Base-by-base conservation (phyloP, 164 flowering plant species). In the Nymphaea thermarum region DNA sequence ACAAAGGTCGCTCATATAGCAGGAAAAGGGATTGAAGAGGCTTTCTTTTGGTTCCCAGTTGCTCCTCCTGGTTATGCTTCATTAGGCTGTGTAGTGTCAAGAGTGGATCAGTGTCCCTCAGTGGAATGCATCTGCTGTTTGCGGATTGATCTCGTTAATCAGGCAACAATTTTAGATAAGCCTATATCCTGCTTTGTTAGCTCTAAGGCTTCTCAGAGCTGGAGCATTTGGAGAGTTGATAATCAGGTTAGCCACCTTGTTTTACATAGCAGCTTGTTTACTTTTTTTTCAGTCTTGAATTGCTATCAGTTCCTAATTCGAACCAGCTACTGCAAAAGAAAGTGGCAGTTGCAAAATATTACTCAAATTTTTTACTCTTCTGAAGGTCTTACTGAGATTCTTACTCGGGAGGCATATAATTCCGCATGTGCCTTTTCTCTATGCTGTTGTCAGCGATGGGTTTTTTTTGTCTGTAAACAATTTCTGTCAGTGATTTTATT, bases 61-160 rank as follows among this genome's bases (percentile, higher is more conserved):
- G 93, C 99, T 51, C 98, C 98, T 47, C 91, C 99, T 76, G 99
- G 99, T 72, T 95, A 95, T 85, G 97, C 80, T 72, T 85, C 99
- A 68, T 70, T 95, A 12, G 99, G 99, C 71, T 92, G 98, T 66
- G 66, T 95, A 5, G 98, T 87, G 36, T 79, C 98, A 16, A 85
- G 72, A 74, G 74, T 75, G 65, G 91, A 86, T 75, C 96, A 87
- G 74, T 80, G 86, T 43, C 99, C 99, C 15, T 14, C 41, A 12
- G 10, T 77, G 51, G 89, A 81, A 57, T 82, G 71, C 43, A 71
- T 88, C 77, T 95, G 98, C 77, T 95, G 99, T 74, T 96, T 96
- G 41, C 82, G 97, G 71, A 78, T 88, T 80, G 97, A 95, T 82
- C 87, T 95, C 75, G 96, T 95, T 65, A 83, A 77, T 77, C 91